These are phyloP conservation scores for Inga oerstediana DNA, from an alignment of 306 rosid species.

Conservation along the genomic window DNA sequence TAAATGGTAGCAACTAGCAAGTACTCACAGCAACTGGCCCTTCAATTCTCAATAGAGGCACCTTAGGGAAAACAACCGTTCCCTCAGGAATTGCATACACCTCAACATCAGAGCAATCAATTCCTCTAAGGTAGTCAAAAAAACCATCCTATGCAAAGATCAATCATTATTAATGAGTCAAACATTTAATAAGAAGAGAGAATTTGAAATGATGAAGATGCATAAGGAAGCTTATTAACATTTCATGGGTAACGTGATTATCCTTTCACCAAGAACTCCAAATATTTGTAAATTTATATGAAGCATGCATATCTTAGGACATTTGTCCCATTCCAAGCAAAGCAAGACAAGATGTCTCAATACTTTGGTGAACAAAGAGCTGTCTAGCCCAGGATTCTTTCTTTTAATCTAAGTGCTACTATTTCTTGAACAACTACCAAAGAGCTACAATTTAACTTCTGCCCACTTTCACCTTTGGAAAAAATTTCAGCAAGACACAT, in stretches of 20 bases:
- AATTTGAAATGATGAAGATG: constrained; percentile 9
- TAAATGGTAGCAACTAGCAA: constrained; percentile 25
- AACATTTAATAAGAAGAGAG: constrained; percentile 10
- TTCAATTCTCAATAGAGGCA: constrained; percentile 89
- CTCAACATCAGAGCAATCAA: constrained; percentile 91
- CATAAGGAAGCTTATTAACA: constrained; percentile 6
- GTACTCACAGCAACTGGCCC: constrained; percentile 96
- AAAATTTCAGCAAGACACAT: not conserved
- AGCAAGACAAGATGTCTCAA: not conserved
- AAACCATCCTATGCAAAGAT: constrained; percentile 75
- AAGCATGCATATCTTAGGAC: constrained; percentile 11
- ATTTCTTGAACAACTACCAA: constrained; percentile 11
- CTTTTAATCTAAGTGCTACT: not conserved
- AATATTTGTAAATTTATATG: not conserved
- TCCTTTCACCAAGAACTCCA: not conserved
- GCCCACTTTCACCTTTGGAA: not conserved
- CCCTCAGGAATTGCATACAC: constrained; percentile 89
- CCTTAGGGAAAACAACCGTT: constrained; percentile 91
- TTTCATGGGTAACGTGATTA: constrained; percentile 4
- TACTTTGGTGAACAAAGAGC: not conserved
- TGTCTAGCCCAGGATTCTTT: not conserved
- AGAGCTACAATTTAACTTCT: constrained; percentile 10
- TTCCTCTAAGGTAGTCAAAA: constrained; percentile 82
- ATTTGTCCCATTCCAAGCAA: constrained; percentile 1
- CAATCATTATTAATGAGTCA: constrained; percentile 26